Evolutionary conservation across 306 rosid species (phyloP), one percentile per base, ranked within the genome.

Genomic region (Trifolium subterraneum): DNA sequence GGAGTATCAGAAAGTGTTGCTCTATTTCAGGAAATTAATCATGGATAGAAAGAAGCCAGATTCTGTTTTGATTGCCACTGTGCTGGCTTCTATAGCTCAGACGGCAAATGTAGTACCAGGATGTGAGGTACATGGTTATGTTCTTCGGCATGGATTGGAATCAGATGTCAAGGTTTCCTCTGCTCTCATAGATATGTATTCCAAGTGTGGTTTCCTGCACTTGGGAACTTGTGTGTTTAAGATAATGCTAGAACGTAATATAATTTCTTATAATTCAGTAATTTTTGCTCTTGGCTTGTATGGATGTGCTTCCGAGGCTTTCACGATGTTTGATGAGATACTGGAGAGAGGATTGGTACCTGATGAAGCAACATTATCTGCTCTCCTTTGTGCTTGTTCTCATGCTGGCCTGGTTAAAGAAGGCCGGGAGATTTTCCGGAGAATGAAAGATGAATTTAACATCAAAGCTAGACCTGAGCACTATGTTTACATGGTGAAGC

Each of bases 401-500:
- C 98, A 94, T 80, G 86, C 90, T 39, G 98, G 94, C 48, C 87
- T 94, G 35, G 89, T 85, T 71, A 61, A 84, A 81, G 88, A 83
- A 18, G 98, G 98, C 10, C 55, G 23, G 65, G 83, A 86, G 71
- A 74, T 94, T 79, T 91, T 91, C 75, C 76, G 23, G 65, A 79
- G 75, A 83, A 94, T 94, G 98, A 75, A 79, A 75, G 80, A 84
- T 11, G 87, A 87, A 44, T 94, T 88, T 81, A 29, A 64, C 78
- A 79, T 88, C 66, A 79, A 82, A 65, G 78, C 91, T 63, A 83
- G 84, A 82, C 52, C 86, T 14, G 95, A 91, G 59, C 98, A 94
- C 80, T 84, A 83, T 82, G 96, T 94, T 84, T 83, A 91, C 86
- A 73, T 94, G 86, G 94, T 91, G 69, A 94, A 88, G 80, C 97